phyloP scores from a whole-genome alignment of 2,329 filamentous ascomycete species.

The Arthrobotrys sphaeroides region DNA sequence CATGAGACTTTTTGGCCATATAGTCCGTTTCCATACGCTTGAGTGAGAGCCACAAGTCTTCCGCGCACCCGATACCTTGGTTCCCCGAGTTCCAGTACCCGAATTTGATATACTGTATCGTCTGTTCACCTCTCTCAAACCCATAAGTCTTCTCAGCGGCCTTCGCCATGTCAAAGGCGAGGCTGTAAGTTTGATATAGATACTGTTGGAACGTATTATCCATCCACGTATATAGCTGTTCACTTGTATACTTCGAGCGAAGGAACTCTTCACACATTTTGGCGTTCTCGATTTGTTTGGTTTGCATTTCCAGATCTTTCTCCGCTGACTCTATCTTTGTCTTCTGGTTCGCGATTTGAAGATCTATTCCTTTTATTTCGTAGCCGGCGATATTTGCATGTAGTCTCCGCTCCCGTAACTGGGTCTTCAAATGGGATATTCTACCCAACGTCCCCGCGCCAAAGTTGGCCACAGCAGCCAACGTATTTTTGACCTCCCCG shows the following conservation, averaged over 20 bases:
- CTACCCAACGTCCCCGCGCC: background rate
- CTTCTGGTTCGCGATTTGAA: constrained; percentile 56
- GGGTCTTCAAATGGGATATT: background rate
- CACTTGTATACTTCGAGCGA: constrained; percentile 58
- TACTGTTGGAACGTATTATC: constrained; percentile 14
- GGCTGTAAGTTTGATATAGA: background rate
- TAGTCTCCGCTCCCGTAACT: constrained; percentile 58
- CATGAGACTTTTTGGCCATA: constrained; percentile 50
- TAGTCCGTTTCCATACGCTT: constrained; percentile 58
- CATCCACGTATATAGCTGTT: constrained; percentile 59
- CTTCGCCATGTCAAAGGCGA: constrained; percentile 57
- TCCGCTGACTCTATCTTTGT: constrained; percentile 40
- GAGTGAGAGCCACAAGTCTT: constrained; percentile 57
- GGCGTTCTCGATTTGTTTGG: constrained; percentile 53
- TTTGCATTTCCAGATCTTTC: constrained; percentile 57
- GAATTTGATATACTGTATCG: background rate
- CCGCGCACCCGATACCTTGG: constrained; percentile 58
- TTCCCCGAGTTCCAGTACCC: constrained; percentile 57
- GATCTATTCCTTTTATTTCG: constrained; percentile 59
- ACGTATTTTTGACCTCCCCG: constrained; percentile 3
- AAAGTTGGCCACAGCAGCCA: background rate
- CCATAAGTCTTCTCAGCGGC: constrained; percentile 56
- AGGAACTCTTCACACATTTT: constrained; percentile 55
- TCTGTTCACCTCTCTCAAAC: constrained; percentile 55
- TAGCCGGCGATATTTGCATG: constrained; percentile 58